Evolutionary conservation across 257 asterid species (phyloP).

Genomic region (Perilla frutescens): DNA sequence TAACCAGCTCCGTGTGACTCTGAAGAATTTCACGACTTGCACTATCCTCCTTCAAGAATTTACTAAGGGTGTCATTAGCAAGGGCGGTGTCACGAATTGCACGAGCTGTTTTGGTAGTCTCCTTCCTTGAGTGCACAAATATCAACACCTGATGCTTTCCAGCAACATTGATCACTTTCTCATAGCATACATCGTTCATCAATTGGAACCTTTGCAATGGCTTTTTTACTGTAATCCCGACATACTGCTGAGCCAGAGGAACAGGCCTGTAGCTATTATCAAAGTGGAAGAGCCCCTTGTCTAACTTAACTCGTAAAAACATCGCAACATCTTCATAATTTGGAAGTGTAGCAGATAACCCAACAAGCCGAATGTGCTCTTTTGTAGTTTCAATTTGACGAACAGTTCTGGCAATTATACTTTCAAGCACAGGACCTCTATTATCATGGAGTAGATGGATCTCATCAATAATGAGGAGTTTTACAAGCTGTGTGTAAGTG

Average conservation of each 20-base stretch:
- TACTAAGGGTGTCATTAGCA: constrained; percentile 59
- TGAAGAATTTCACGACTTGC: constrained; percentile 72
- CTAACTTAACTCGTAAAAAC: constrained; percentile 50
- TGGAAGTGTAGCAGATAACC: constrained; percentile 68
- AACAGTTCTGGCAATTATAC: constrained; percentile 69
- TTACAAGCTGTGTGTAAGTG: constrained; percentile 65
- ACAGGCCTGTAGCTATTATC: constrained; percentile 69
- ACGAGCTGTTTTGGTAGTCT: constrained; percentile 65
- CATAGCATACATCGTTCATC: constrained; percentile 69
- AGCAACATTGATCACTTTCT: constrained; percentile 58
- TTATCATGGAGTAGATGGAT: constrained; percentile 70
- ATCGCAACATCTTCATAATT: constrained; percentile 65
- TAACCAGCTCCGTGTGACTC: constrained; percentile 55
- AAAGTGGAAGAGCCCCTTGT: constrained; percentile 65
- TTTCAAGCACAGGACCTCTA: constrained; percentile 71
- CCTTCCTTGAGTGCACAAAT: constrained; percentile 70
- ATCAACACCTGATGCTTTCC: constrained; percentile 73
- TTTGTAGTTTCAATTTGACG: constrained; percentile 64
- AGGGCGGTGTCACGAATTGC: constrained; percentile 66
- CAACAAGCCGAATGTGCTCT: constrained; percentile 66
- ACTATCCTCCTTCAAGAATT: constrained; percentile 66
- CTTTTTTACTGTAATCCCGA: constrained; percentile 64
- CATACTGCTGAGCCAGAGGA: constrained; percentile 67
- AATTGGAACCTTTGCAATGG: constrained; percentile 68
- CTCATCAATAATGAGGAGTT: constrained; percentile 61